Evolutionary conservation across 257 asterid genomes (phyloP).

Genomic region (Solanum clarkiae): DNA sequence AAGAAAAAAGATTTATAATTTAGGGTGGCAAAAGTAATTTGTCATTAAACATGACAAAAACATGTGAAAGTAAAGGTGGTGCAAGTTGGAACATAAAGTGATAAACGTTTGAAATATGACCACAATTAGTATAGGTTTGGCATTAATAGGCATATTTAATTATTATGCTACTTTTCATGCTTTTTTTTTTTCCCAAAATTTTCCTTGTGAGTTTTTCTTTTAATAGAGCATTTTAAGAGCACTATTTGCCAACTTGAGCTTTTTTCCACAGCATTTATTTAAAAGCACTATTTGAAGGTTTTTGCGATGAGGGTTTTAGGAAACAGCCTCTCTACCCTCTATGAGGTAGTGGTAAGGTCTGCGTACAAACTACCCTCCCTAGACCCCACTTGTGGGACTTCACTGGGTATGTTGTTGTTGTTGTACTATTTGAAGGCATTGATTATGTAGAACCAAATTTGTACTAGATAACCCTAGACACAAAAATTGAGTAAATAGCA

Average conservation of each 20-base stretch:
- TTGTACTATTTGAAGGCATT: not conserved
- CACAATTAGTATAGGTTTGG: not conserved
- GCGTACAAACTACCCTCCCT: no score
- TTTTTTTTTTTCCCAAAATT: not conserved
- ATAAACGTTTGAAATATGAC: not conserved
- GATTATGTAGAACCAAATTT: not conserved
- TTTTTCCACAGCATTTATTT: not conserved
- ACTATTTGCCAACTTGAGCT: not conserved
- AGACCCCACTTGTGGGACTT: no score
- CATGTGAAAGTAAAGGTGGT: not conserved
- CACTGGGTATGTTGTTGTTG: no score
- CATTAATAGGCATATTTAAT: not conserved
- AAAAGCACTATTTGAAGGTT: not conserved
- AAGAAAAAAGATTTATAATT: not conserved
- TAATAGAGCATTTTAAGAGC: not conserved
- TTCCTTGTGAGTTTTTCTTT: not conserved
- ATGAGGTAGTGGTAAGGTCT: no score
- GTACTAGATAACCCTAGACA: not conserved
- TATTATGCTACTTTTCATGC: not conserved
- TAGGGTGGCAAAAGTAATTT: not conserved
- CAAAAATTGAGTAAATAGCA: no score
- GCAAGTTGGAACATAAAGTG: not conserved
- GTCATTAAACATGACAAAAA: not conserved
- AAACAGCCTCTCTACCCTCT: no score
- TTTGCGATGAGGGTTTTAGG: no score